These are phyloP conservation scores for Lasiodiplodia citricola DNA, from an alignment of 2,329 filamentous ascomycete genomes.

Conservation along the genomic window DNA sequence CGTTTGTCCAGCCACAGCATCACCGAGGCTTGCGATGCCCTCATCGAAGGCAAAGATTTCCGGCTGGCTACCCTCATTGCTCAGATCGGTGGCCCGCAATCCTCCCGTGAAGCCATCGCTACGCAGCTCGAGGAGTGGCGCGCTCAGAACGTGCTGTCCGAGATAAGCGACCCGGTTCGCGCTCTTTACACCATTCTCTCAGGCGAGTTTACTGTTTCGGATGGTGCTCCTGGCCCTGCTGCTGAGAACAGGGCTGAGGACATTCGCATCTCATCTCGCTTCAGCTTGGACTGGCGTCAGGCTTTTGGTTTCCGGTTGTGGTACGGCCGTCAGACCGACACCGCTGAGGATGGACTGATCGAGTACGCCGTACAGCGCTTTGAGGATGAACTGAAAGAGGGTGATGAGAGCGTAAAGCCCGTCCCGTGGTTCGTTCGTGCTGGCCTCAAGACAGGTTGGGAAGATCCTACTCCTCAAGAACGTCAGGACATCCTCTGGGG, in stretches of 20 bases:
- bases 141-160: conserved; percentile 79
- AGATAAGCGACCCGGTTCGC: conserved; percentile 83
- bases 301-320: conserved; percentile 90
- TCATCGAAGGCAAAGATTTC: conserved; percentile 77
- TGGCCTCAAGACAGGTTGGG: conserved; percentile 63
- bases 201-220: conserved; percentile 83
- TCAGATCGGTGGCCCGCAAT: conserved; percentile 73
- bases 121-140: conserved; percentile 86
- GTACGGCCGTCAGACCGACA: conserved; percentile 70
- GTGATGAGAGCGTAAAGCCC: conserved; percentile 71
- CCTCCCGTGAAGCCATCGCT: conserved; percentile 74
- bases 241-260: conserved; percentile 80
- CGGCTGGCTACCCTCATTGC: conserved; percentile 84
- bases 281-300: conserved; percentile 90
- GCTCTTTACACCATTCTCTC: conserved; percentile 88
- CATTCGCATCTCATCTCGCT: conserved; percentile 83
- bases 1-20: conserved; percentile 80
- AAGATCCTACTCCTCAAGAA: conserved; percentile 61
- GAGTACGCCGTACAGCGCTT: conserved; percentile 76
- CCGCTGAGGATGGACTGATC: conserved; percentile 66
- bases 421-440: conserved; percentile 73
- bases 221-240: conserved; percentile 74
- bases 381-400: conserved; percentile 72
- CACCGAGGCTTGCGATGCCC: conserved; percentile 78
- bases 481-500: conserved; percentile 86